Percentiles rank a stretch among this genome's conserved stretches.
These are phyloP conservation scores for Vaucheria bursata DNA, from an alignment of 352 stramenopile species.

Conservation along the genomic window DNA sequence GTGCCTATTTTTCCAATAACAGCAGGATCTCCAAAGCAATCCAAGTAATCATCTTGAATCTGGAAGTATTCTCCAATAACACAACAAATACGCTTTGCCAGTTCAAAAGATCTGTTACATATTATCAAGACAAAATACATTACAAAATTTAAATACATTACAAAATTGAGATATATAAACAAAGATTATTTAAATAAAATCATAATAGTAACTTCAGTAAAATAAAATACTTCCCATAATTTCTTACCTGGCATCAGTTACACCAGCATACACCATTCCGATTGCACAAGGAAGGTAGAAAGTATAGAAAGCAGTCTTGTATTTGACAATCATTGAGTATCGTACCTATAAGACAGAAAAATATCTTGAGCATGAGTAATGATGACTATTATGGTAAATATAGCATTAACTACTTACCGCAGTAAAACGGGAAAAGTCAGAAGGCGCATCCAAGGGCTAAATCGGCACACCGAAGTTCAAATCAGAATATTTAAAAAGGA, in stretches of 20 bases:
- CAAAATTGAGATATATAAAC: too few species aligned
- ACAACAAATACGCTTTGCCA: slow-evolving; percentile 84
- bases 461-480: too few species aligned
- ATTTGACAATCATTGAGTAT: slow-evolving; percentile 83
- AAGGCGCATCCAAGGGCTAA: slow-evolving; percentile 62
- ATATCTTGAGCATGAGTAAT: too few species aligned
- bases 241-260: slow-evolving; percentile 69
- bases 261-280: slow-evolving; percentile 72
- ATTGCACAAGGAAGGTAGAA: slow-evolving; percentile 92
- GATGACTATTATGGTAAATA: slow-evolving; percentile 48
- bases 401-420: slow-evolving; percentile 73
- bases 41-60: slow-evolving; percentile 97
- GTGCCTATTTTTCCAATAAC: slow-evolving; percentile 79
- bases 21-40: slow-evolving; percentile 87
- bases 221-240: too few species aligned
- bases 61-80: slow-evolving; percentile 98
- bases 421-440: slow-evolving; percentile 77
- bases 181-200: too few species aligned
- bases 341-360: too few species aligned
- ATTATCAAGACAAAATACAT: too few species aligned
- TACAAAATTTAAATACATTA: too few species aligned
- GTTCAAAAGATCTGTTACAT: slow-evolving; percentile 52
- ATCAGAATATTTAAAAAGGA: too few species aligned
- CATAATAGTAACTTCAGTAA: too few species aligned
- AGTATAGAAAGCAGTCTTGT: slow-evolving; percentile 98